These are phyloP conservation scores for Penicillium sumatraense DNA, from an alignment of 2,329 filamentous ascomycete genomes.

Conservation along the genomic window DNA sequence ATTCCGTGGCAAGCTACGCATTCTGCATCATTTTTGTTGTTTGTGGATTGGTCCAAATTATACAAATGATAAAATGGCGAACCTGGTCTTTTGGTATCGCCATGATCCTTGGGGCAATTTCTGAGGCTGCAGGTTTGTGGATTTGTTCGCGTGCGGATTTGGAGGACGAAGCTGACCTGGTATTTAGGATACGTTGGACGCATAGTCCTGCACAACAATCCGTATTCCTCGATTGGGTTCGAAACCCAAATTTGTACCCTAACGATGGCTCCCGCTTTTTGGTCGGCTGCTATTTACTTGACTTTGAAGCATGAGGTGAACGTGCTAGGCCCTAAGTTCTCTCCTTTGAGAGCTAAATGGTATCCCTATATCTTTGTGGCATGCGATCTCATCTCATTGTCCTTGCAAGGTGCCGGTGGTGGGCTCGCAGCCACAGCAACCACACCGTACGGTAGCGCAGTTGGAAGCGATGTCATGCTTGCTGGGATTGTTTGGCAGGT, in stretches of 20 bases:
- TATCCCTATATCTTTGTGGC: conserved; percentile 61
- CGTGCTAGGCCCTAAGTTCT: not conserved
- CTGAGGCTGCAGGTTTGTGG: conserved; percentile 47
- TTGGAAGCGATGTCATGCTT: conserved; percentile 41
- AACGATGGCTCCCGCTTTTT: conserved; percentile 48
- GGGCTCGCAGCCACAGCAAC: conserved; percentile 52
- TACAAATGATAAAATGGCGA: conserved; percentile 50
- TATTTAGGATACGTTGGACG: conserved; percentile 53
- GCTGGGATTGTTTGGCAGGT: conserved; percentile 48
- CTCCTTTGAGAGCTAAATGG: conserved; percentile 42
- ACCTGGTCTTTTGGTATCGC: conserved; percentile 58
- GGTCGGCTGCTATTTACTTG: conserved; percentile 68
- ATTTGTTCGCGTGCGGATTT: not conserved
- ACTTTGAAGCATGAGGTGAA: conserved; percentile 47
- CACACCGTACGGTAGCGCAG: not conserved
- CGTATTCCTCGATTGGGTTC: conserved; percentile 50
- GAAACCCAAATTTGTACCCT: conserved; percentile 45
- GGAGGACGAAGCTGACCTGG: not conserved
- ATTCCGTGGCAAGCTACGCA: conserved; percentile 50
- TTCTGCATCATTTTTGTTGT: conserved; percentile 54
- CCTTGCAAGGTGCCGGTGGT: conserved; percentile 58
- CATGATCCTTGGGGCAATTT: conserved; percentile 48
- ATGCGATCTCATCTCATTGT: conserved; percentile 57
- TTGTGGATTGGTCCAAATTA: conserved; percentile 50
- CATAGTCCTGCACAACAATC: conserved; percentile 53